phyloP scores from a whole-genome alignment of 108 stramenopile genomes.

The Pseudonitzschia delicatissima region DNA sequence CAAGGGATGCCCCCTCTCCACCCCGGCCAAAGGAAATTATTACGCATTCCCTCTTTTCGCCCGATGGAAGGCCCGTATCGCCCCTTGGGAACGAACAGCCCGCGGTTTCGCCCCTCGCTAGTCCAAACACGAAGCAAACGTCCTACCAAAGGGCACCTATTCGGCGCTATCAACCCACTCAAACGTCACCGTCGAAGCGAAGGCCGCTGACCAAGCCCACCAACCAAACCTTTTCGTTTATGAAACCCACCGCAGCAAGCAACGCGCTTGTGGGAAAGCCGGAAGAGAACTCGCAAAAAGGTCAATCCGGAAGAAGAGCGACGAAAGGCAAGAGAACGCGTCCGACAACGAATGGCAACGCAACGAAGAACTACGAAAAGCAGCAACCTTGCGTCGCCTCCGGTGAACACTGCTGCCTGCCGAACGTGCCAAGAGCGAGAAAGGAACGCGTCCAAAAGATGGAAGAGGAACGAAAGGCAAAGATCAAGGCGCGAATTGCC shows the following conservation, averaged over 20 bases:
- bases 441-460: slow-evolving; percentile 16
- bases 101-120: slow-evolving; percentile 6
- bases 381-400: too few relatives aligned
- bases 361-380: neutral
- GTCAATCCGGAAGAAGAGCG: slow-evolving; percentile 6
- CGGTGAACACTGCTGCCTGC: too few relatives aligned
- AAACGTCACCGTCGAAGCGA: neutral
- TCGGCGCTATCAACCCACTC: neutral
- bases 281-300: neutral
- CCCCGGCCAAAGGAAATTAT: slow-evolving; percentile 7
- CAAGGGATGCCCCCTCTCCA: neutral
- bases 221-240: neutral
- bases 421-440: slow-evolving; percentile 7
- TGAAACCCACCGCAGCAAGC: neutral
- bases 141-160: neutral
- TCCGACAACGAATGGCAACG: neutral
- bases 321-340: slow-evolving; percentile 3
- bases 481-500: neutral
- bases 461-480: slow-evolving; percentile 13
- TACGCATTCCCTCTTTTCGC: neutral
- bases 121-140: neutral
- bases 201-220: neutral
- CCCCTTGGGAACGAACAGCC: neutral
- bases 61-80: neutral
- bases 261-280: too few relatives aligned